Base-by-base conservation (phyloP, 495 filamentous ascomycete genomes). In the Neurospora sp. region DNA sequence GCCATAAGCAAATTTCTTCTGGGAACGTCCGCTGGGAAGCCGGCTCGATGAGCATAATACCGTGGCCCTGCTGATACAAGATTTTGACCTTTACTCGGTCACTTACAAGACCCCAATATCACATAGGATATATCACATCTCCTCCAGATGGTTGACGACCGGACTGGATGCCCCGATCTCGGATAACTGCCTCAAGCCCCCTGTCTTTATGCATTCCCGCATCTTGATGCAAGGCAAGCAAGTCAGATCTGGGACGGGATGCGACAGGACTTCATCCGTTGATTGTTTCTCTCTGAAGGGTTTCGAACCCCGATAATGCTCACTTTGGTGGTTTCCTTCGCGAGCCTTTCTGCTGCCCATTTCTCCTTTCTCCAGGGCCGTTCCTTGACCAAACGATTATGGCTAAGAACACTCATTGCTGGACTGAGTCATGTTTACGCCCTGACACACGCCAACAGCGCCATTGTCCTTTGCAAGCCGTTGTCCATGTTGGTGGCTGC, bases 401-500 rank as follows among this genome's bases (percentile, higher is more conserved):
- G 20, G 20, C 9, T 14, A 27, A 27, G 48, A 7, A 27, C 20
- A 27, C 0, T 35, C 20, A 27, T 8, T 35, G 12, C 27, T 65
- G 14, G 27, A 65, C 53, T 65, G 53, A 65, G 12, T 31, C 27
- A 37, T 4, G 27, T 65, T 65, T 17, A 22, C 48, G 68, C 39
- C 40, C 70, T 40, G 35, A 31, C 40, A 44, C 31, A 71, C 40
- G 27, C 53, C 72, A 41, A 20, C 37, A 14, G 31, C 48, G 71
- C 59, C 48, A 44, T 73, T 40, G 53, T 70, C 59, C 70, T 48
- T 73, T 38, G 40, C 41, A 71, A 73, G 38, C 72, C 59, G 44
- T 70, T 40, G 69, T 44, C 70, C 38, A 10, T 31, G 14, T 20
- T 17, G 40, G 4, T 14, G 17, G 39, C 65, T 41, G 70, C 40